Evolutionary conservation across 305 asterid genomes (phyloP), one percentile per base, ranked within the genome.

Genomic region (Withania somnifera): DNA sequence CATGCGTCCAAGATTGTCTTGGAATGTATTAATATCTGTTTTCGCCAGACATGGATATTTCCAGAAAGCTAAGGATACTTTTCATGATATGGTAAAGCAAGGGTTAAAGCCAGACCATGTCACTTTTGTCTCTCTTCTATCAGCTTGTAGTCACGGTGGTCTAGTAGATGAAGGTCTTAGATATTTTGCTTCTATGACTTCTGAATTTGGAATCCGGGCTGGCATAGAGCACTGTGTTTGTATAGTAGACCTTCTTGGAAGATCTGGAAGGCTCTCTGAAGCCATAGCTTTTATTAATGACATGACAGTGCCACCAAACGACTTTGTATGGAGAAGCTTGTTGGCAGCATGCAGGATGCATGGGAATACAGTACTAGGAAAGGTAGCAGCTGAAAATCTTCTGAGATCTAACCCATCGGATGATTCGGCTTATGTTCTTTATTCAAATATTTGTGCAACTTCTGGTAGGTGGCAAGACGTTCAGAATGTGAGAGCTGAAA

Each of bases 71-170:
- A 86, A 83, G 56, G 94, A 87, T 78, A 75, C 87, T 77, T 93
- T 93, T 77, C 90, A 89, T 13, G 92, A 93, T 81, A 92, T 95
- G 98, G 89, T 92, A 47, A 84, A 84, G 85, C 87, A 85, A 6
- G 92, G 91, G 28, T 78, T 86, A 26, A 87, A 87, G 52, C 98
- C 98, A 7, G 89, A 90, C 84, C 96, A 92, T 75, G 95, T 93
- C 86, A 93, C 97, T 22, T 95, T 93, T 66, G 97, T 95, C 85
- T 89, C 98, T 38, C 95, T 93, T 84, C 83, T 95, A 84, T 95
- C 98, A 2, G 98, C 98, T 2, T 95, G 97, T 78, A 95, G 97
- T 90, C 98, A 95, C 77, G 95, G 97, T 5, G 98, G 98, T 75
- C 87, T 92, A 50, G 97, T 92, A 32, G 91, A 88, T 4, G 98